Base-by-base conservation (phyloP, 1,139 yeast genomes). In the Taphrina pruni region DNA sequence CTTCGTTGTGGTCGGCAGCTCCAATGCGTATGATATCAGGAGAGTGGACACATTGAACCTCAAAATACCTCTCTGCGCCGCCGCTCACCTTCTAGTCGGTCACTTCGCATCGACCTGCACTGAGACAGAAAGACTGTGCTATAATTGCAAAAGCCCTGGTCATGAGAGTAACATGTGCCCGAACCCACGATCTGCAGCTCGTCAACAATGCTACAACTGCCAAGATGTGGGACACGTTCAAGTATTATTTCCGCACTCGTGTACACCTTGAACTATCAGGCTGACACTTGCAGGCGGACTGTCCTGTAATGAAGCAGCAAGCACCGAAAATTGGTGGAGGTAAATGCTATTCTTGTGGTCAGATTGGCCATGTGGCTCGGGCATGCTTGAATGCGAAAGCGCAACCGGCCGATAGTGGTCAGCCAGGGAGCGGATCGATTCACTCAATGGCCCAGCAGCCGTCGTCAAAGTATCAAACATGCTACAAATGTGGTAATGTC, bases 101-200 rank as follows among this genome's bases (percentile, higher is more conserved):
- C 97, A 91, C 83, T 85, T 90, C 77, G 97, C 97, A 73, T 96
- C 89, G 78, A 87, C 85, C 78, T 91, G 97, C 81, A 86, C 87
- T 75, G 90, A 89, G 80, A 84, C 87, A 72, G 90, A 87, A 79
- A 88, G 94, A 82, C 84, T 91, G 78, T 91, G 97, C 82, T 91
- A 90, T 88, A 91, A 91, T 87, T 91, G 97, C 81, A 90, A 88
- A 78, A 85, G 88, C 79, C 77, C 78, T n/a, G 75, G 75, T 67
- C 97, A 90, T 80, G 93, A 90, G 80, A 89, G 94, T 69, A 85
- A 86, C 73, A 94, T 87, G 72, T 90, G 97, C 80, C 88, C 94
- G 57, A 87, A 87, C 78, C 96, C 96, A 78, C 90, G 88, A 80
- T 89, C 90, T 79, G 85, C 90, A 75, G 87, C 86, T 74, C 70